Conservation (phyloP, 805 yeast genomes). For the Pichia deserticola region DNA sequence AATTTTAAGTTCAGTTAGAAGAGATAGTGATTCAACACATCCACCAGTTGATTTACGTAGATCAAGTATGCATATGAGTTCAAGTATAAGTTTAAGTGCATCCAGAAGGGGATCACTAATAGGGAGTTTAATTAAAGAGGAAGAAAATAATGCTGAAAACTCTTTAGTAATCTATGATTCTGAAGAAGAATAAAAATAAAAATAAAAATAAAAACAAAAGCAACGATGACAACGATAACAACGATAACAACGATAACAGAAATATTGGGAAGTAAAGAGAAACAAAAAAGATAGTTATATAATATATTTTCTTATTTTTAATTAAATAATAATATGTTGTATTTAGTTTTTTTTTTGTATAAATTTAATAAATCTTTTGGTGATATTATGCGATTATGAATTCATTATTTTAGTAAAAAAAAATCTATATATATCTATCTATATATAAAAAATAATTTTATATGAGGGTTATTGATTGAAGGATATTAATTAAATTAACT, state of each 20-base stretch:
- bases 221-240: too few relatives aligned
- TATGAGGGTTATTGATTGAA: background rate
- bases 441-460: background rate
- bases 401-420: background rate
- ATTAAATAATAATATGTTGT: too few relatives aligned
- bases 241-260: too few relatives aligned
- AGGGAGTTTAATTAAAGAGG: conserved; percentile 10
- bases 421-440: background rate
- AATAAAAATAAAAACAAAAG: too few relatives aligned
- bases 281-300: too few relatives aligned
- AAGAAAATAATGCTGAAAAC: conserved; percentile 5
- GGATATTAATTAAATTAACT: conserved; percentile 1
- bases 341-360: background rate
- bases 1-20: background rate
- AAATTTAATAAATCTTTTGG: background rate
- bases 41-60: conserved; percentile 11
- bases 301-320: too few relatives aligned
- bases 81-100: conserved; percentile 6
- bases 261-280: too few relatives aligned
- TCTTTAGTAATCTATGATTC: conserved; percentile 13
- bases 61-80: conserved; percentile 1
- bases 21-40: conserved; percentile 8
- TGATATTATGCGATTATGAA: too few relatives aligned
- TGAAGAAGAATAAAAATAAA: conserved; percentile 14
- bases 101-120: conserved; percentile 14